Conservation (phyloP, 179 eudicot genomes). For the Beta macrorhiza region DNA sequence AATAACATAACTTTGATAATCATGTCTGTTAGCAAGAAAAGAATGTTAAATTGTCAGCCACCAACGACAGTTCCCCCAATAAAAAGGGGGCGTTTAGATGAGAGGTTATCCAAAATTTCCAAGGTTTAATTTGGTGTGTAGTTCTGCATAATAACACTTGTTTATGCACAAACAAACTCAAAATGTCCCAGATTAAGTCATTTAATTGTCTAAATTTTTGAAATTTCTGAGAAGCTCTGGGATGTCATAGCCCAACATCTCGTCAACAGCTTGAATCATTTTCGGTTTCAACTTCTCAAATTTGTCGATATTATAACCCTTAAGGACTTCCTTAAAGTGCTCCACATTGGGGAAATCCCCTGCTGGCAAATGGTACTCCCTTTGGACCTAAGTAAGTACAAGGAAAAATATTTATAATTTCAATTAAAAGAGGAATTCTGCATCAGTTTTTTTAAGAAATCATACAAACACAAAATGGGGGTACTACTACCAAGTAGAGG, state of each 20-base stretch:
- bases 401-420: neutral
- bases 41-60: neutral
- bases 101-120: conserved; percentile 2
- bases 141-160: neutral
- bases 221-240: conserved; percentile 31
- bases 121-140: neutral
- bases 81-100: neutral
- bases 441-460: neutral
- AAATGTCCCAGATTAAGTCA: neutral
- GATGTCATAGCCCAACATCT: conserved; percentile 32
- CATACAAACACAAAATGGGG: neutral
- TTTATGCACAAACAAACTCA: neutral
- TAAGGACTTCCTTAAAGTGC: conserved; percentile 26
- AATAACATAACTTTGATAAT: too few relatives aligned
- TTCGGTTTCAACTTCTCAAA: conserved; percentile 32
- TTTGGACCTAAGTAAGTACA: conserved; percentile 20
- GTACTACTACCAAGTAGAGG: neutral
- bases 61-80: neutral
- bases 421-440: neutral
- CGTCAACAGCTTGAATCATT: conserved; percentile 32
- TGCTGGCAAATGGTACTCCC: conserved; percentile 28
- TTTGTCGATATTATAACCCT: conserved; percentile 29
- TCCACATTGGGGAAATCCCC: conserved; percentile 31
- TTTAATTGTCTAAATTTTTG: conserved; percentile 3
- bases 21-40: neutral